Evolutionary conservation across 2,329 filamentous ascomycete species (phyloP).

Genomic region (Sporothrix variecibatus): DNA sequence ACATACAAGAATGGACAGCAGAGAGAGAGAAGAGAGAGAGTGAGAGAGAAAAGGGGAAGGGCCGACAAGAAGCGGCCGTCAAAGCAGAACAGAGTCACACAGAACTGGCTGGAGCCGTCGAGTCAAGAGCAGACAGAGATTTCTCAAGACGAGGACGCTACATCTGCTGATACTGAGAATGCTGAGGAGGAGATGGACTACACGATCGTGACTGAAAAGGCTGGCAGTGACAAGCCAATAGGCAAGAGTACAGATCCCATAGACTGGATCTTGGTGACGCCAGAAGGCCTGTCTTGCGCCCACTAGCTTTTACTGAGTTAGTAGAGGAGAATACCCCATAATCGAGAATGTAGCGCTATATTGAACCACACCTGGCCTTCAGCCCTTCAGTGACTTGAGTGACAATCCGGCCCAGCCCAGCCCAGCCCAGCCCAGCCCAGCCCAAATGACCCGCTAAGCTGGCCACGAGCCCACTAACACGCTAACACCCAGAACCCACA

Average conservation of each 20-base stretch:
- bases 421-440: background rate
- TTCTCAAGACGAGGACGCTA: too few species aligned
- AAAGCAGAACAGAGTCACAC: background rate
- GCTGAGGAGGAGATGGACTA: background rate
- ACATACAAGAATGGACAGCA: background rate
- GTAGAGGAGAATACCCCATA: background rate
- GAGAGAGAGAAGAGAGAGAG: background rate
- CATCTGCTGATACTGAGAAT: background rate
- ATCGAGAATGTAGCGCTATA: background rate
- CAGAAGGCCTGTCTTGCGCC: background rate
- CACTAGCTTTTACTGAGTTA: background rate
- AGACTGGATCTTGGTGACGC: background rate
- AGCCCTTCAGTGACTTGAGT: background rate
- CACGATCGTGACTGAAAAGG: background rate
- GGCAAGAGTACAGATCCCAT: background rate
- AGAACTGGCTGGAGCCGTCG: background rate
- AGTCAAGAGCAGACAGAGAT: background rate
- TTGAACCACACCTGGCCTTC: background rate
- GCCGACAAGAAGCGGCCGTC: background rate
- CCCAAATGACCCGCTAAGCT: background rate
- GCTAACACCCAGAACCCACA: background rate
- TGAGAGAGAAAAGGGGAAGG: background rate
- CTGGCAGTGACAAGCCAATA: background rate
- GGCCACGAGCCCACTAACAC: background rate
- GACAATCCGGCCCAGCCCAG: background rate